Evolutionary conservation across 768 basidiomycete species (phyloP), one percentile per base, ranked within the genome.

Genomic region (Asterophora parasitica): DNA sequence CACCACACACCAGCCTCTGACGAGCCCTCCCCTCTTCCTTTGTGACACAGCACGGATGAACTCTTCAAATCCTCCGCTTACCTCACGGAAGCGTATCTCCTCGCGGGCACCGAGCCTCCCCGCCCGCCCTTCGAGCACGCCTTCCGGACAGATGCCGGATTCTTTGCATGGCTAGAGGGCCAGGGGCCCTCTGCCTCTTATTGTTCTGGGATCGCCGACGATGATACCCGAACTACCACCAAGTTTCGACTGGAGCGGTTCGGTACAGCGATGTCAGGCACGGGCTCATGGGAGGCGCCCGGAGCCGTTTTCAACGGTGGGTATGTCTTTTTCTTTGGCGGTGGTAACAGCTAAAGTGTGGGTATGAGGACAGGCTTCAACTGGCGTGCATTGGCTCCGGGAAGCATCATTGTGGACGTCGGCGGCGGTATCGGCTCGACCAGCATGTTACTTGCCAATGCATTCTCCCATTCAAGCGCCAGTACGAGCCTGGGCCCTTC

Each of bases 151-250:
- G 56, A 68, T 38, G 69, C 68, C 5, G 75, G 75, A 1, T 88
- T 77, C 58, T 90, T 89, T 54, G 78, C 76, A 15, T 90, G 88
- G 88, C 68, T 90, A 5, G 88, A 89, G 61, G 77, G 77, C 15
- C 49, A 48, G 28, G 50, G 47, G 4, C 11, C 30, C 19, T 20
- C 32, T 2, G 33, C 17, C 15, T 33, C 17, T 15, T 4, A 33
- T 43, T 3, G 15, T 17, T 37, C 20, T 7, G 20, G 27, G 26
- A 15, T 4, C 31, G 28, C 4, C 31, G 34, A 50, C 9, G 23
- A 30, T 7, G 45, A 30, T 6, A 42, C 19, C 11, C 41, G 57
- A n/a, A 72, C 71, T 49, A 54, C 65, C 36, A 79, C 78, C 55
- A 66, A 68, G 16, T 78, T 75, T 49, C 67, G 85, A 42, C 67